Evolutionary conservation across 2,329 filamentous ascomycete genomes (phyloP), one percentile per base, ranked within the genome.

Genomic region (Fusarium sp.): DNA sequence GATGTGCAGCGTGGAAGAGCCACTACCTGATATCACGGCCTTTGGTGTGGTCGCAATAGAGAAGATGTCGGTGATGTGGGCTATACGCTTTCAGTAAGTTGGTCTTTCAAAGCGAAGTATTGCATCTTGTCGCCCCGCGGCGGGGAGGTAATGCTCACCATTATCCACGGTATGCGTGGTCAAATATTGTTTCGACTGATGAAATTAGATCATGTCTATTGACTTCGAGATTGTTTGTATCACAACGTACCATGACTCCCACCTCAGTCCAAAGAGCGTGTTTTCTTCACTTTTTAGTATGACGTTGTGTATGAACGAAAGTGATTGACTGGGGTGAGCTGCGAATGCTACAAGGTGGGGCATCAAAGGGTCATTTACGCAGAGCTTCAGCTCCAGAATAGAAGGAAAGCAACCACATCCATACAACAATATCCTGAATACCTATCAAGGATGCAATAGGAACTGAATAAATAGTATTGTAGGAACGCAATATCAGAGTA

Each of bases 151-250:
- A 55, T 57, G 78, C 84, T 79, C 80, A 93, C 93, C 94, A 84
- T 94, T 89, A 79, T 97, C 92, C 80, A 97, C 89, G 45, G 94
- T 95, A 81, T 97, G 93, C 73, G 92, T 92, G 77, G 95, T 97
- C 69, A 99, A 88, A 80, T 98, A 99, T 91, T 98, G 96, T 85
- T 98, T 98, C 59, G 96, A 99, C 96, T 98, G 65, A 63, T 10
- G 27, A 50, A 50, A 47, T 68, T 53, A 70, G 62, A 47, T 45
- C 22, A 16, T 43, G n/a, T 46, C 29, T 16, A 15, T 49, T 4
- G 29, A 5, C n/a, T n/a, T 49, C 8, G 5, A n/a, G 15, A 11
- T 7, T 24, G 4, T 30, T 43, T 32, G 18, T n/a, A 16, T 38
- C 16, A 12, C 9, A 24, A 22, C 73, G 70, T 73, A 77, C 78